Base-by-base conservation (phyloP, 257 asterid genomes). In the Ajuga chamaepitys region DNA sequence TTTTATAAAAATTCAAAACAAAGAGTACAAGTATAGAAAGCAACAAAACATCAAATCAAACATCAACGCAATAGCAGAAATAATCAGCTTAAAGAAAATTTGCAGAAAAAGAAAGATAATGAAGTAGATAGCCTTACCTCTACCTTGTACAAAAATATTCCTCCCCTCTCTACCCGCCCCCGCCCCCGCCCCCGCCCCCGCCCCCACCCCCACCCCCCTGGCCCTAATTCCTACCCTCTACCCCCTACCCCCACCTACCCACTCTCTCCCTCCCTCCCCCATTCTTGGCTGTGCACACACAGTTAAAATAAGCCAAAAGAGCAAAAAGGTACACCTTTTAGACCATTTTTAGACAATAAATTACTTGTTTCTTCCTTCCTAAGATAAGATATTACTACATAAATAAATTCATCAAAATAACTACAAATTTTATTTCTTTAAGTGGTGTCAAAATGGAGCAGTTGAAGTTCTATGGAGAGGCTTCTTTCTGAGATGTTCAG, bases 381-480 rank as follows among this genome's bases (percentile, higher is more conserved):
- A 20, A 7, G 32, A 24, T 42, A 62, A 51, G 25, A 63, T 46
- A 30, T 4, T 63, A 24, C 5, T 13, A 46, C 22, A 17, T 25
- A 11, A 22, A 38, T 9, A 4, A 13, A 42, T 28, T n/a, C 57
- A 41, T 12, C 56, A 41, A 41, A 66, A 14, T 26, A 53, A 30
- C 37, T 44, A 24, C 32, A 56, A 9, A 2, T 14, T 22, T 14
- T 8, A 11, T 1, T 18, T 8, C 10, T 28, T n/a, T 50, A 64
- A 9, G 32, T 3, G 64, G 17, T 17, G 57, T 81, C 75, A 84
- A 71, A 88, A 82, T 22, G 91, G 91, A 11, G 96, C 91, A 0
- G 89, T 74, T 11, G 74, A 79, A 9, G 91, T 70, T 58, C 95
- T 64, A 26, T 74, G 72, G 42, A 86, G 81, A 8, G 72, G 41